Conservation (phyloP, 129 eudicot species). For the Arctium lappa region DNA sequence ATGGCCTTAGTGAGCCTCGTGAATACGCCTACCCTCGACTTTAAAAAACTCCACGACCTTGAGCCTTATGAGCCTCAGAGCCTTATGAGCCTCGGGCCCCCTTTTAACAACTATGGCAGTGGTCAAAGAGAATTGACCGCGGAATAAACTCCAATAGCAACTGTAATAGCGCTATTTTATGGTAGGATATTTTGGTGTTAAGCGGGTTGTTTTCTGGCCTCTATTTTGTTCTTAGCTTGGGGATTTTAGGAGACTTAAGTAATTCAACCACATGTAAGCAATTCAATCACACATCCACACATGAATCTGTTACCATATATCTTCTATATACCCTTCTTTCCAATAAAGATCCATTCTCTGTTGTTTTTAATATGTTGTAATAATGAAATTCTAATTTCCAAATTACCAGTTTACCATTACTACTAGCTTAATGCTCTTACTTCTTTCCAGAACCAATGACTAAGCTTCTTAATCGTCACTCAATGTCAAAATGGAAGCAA, state of each 20-base stretch:
- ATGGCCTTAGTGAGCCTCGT: too few species aligned
- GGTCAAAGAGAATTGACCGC: neutral
- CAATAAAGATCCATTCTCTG: neutral
- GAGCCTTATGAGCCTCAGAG: neutral
- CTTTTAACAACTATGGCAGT: neutral
- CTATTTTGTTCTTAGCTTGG: neutral
- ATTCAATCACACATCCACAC: neutral
- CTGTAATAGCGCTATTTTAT: neutral
- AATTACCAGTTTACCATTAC: too few species aligned
- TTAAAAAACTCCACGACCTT: too few species aligned
- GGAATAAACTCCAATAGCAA: neutral
- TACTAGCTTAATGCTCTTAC: too few species aligned
- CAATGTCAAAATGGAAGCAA: neutral
- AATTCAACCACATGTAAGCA: neutral
- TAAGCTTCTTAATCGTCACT: too few species aligned
- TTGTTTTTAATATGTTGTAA: neutral
- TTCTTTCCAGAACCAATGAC: too few species aligned
- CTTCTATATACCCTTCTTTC: neutral
- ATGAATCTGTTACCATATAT: neutral
- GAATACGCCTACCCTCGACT: too few species aligned
- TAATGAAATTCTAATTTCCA: too few species aligned
- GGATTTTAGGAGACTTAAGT: neutral
- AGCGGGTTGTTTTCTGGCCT: neutral
- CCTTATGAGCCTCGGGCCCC: too few species aligned
- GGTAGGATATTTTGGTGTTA: neutral